A percentile compares a stretch with the other conserved stretches of the same genome.
phyloP scores from a whole-genome alignment of 768 basidiomycete species.

The Rhodotorula kratochvilovae region DNA sequence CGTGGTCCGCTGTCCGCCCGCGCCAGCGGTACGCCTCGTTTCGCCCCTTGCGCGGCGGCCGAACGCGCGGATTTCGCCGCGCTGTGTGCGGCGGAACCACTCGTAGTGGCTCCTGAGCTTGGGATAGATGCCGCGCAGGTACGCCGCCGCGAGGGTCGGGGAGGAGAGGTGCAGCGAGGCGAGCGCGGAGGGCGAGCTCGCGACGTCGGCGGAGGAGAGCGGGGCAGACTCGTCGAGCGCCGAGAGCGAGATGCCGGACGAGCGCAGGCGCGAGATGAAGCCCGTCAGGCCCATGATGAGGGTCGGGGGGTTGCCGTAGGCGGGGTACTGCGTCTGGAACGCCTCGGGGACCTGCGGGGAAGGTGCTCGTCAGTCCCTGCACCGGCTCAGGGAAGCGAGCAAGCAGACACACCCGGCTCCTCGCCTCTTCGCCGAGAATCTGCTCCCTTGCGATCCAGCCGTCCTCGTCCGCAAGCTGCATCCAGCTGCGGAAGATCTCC shows the following conservation, averaged over 20 bases:
- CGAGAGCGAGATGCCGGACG: conserved; percentile 41
- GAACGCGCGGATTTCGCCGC: conserved; percentile 89
- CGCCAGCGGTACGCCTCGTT: conserved; percentile 95
- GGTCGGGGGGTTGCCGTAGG: conserved; percentile 91
- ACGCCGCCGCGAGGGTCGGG: conserved; percentile 61
- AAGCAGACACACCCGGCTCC: conserved; percentile 65
- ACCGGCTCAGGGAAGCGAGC: too few species aligned
- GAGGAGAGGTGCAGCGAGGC: conserved; percentile 52
- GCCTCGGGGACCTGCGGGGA: conserved; percentile 68
- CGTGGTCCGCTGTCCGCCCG: conserved; percentile 72
- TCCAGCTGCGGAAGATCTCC: conserved; percentile 85
- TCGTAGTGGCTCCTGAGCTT: conserved; percentile 86
- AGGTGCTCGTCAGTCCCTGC: not conserved
- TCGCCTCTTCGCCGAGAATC: conserved; percentile 91
- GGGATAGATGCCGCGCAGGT: conserved; percentile 72
- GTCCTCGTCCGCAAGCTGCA: conserved; percentile 81
- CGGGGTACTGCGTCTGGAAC: conserved; percentile 89
- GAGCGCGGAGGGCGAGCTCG: conserved; percentile 1
- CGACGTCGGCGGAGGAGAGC: not conserved
- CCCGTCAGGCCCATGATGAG: conserved; percentile 88
- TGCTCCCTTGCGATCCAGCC: conserved; percentile 97
- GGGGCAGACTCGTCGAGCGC: not conserved
- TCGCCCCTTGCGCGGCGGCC: conserved; percentile 68
- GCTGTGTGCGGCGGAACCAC: conserved; percentile 92
- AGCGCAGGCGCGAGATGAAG: conserved; percentile 69